Evolutionary conservation across 345 rosid species (phyloP).

Genomic region (Combretum micranthum): DNA sequence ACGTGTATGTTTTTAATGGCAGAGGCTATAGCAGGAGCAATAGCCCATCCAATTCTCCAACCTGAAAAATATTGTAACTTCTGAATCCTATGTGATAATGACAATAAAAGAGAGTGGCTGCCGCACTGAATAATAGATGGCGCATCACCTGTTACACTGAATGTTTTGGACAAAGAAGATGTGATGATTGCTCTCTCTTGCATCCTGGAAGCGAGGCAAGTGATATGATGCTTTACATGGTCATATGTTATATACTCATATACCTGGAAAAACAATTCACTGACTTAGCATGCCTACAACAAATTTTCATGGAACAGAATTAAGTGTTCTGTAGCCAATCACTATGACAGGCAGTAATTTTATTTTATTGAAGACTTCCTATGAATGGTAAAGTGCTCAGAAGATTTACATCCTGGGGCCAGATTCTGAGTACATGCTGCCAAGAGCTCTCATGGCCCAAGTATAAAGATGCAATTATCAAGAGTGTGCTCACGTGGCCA

Average conservation of each 20-base stretch:
- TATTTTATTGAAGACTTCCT: no score
- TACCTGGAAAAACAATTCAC: slow-evolving; percentile 22
- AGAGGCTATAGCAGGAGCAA: slow-evolving; percentile 45
- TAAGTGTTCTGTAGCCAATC: no score
- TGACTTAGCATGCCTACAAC: no score
- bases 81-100: no score
- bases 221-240: slow-evolving; percentile 27
- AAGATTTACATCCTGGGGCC: no score
- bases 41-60: slow-evolving; percentile 66
- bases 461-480: background rate
- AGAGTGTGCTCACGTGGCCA: background rate
- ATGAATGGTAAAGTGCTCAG: no score
- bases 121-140: background rate
- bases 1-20: slow-evolving; percentile 47
- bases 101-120: background rate
- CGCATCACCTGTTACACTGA: slow-evolving; percentile 42
- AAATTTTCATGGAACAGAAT: no score
- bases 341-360: no score
- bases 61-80: slow-evolving; percentile 16
- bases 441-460: background rate
- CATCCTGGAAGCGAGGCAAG: slow-evolving; percentile 52
- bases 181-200: slow-evolving; percentile 48
- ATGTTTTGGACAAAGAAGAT: slow-evolving; percentile 52
- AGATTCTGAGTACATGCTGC: background rate
- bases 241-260: slow-evolving; percentile 47